Evolutionary conservation across 176 grass and related monocot species (phyloP).

Genomic region (Musa troglodytarum): DNA sequence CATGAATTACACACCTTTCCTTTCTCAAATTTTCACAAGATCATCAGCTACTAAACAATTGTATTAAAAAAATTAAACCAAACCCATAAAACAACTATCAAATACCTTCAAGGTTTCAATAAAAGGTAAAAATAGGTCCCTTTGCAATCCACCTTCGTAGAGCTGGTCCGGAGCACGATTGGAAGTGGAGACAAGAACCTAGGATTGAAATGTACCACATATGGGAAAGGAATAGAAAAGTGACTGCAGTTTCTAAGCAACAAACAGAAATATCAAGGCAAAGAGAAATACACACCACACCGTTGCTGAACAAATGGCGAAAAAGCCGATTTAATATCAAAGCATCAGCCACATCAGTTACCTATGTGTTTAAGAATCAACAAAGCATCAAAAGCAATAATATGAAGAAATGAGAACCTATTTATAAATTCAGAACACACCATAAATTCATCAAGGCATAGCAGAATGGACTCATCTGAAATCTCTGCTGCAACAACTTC

Average conservation of each 20-base stretch:
- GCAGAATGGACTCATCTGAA: constrained; percentile 80
- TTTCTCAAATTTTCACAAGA: constrained; percentile 36
- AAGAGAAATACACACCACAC: constrained; percentile 49
- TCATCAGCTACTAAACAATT: constrained; percentile 7
- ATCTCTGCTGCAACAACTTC: constrained; percentile 90
- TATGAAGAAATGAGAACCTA: constrained; percentile 8
- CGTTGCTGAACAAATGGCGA: constrained; percentile 79
- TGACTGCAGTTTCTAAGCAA: neutral
- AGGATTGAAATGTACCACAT: neutral
- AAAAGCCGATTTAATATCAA: constrained; percentile 92
- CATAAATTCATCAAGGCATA: constrained; percentile 98
- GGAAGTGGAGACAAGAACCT: constrained; percentile 89
- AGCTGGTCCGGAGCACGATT: constrained; percentile 56
- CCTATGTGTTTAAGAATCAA: constrained; percentile 27
- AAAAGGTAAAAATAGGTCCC: constrained; percentile 57
- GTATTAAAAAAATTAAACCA: constrained; percentile 10
- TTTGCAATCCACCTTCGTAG: constrained; percentile 43
- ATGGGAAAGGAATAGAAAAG: constrained; percentile 25
- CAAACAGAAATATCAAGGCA: neutral
- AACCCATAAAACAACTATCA: constrained; percentile 2
- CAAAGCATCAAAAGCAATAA: neutral
- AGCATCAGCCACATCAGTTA: constrained; percentile 93
- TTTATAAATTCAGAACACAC: constrained; percentile 28
- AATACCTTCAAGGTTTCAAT: constrained; percentile 81
- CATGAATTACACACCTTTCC: constrained; percentile 74